Conservation (phyloP, 1,284 basidiomycete species). For the Bjerkandera adusta region DNA sequence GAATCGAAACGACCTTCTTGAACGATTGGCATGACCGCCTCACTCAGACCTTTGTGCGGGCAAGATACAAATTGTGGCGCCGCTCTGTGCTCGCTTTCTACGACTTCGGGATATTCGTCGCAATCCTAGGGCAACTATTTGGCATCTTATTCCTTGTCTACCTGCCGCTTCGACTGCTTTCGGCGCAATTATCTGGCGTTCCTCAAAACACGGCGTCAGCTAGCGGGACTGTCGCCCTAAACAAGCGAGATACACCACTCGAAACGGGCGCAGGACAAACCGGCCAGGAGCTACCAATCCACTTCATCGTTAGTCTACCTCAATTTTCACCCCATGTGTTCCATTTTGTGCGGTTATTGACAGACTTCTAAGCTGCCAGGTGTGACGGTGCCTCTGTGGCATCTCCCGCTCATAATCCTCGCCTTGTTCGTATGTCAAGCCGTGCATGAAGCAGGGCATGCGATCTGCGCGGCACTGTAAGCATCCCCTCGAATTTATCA, state of each 20-base stretch:
- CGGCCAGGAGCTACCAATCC: background rate
- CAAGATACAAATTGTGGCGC: constrained; percentile 19
- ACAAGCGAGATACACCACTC: constrained; percentile 9
- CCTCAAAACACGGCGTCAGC: background rate
- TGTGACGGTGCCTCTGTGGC: constrained; percentile 64
- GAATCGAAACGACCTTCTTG: constrained; percentile 50
- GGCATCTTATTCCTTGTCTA: constrained; percentile 48
- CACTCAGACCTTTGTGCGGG: constrained; percentile 19
- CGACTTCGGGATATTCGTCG: constrained; percentile 45
- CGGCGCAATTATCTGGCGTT: background rate
- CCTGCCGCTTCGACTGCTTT: constrained; percentile 38
- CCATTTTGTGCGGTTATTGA: too few species aligned
- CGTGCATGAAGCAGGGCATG: constrained; percentile 72
- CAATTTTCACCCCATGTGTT: too few species aligned
- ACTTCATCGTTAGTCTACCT: too few species aligned
- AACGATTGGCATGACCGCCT: constrained; percentile 52
- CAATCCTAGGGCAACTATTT: too few species aligned
- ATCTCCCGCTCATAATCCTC: constrained; percentile 59
- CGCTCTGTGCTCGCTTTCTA: constrained; percentile 40
- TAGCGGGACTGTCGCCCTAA: constrained; percentile 1
- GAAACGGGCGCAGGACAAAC: background rate
- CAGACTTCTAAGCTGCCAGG: constrained; percentile 87
- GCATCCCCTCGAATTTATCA: constrained; percentile 22
- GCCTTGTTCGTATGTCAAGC: constrained; percentile 58
- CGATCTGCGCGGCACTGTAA: constrained; percentile 62